Base-by-base conservation (phyloP, 1,139 yeast species). In the Yamadazyma epiphylla region DNA sequence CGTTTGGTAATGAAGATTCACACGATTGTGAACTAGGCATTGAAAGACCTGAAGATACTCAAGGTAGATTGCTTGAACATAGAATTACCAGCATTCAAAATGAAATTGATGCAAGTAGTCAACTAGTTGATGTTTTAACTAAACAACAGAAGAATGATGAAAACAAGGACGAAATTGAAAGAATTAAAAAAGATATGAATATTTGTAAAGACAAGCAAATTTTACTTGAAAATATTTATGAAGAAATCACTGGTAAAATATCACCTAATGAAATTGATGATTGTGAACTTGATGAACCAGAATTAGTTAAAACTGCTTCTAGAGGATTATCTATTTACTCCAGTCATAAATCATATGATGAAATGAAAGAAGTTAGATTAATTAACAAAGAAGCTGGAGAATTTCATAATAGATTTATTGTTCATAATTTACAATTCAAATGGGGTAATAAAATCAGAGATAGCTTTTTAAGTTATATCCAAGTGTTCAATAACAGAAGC, bases 361-460 rank as follows among this genome's bases (percentile, higher is more conserved):
- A 61, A 5, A 55, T 62, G 46, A 52, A 57, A 30, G 49, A 49
- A 23, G 57, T 58, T 5, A 51, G 63, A 3, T 48, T 52, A 8
- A 42, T 56, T 24, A 49, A 64, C 19, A 45, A 48, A 9, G 42
- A 51, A 3, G 58, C 55, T 3, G 53, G 58, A 25, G 55, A 46
- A 11, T 87, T 79, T 58, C 81, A 79, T 41, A 89, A 91, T 49
- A 64, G 94, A 31, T 89, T 84, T 49, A 78, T 83, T 38, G 65
- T 89, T 19, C 94, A 88, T 47, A 80, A 83, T 42, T 69, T 88
- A 52, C 76, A 79, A 45, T 52, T 88, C 48, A 82, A 78, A 42
- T 88, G 96, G 96, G 80, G 83, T 50, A 81, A 83, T 38, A 53
- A 62, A 5, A 65, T 81, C 9, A 65, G 94, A 31, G 76, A 84